Evolutionary conservation across 148 eudicot genomes (phyloP), one percentile per base, ranked within the genome.

Genomic region (Persicaria tinctoria): DNA sequence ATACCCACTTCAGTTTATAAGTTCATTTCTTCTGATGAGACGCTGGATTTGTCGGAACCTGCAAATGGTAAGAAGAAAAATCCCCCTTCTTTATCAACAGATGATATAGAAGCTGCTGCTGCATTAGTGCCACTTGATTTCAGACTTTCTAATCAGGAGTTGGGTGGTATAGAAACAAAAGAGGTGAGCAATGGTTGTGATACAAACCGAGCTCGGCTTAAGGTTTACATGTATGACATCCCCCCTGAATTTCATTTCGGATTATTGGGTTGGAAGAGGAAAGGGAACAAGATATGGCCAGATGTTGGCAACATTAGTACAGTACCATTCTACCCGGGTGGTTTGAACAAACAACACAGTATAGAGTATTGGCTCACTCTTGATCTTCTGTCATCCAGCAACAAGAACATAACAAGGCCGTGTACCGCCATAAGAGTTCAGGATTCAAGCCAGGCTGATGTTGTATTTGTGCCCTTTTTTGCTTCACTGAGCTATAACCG

Each of bases 311-410:
- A 76, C n/a, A 74, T 70, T 10, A 80, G 76, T 79, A 73, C 46
- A 49, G 80, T 92, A 51, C 99, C 99, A 10, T 75, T 79, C 3
- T 96, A 96, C 82, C 99, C 97, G 0, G 99, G 99, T 46, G 99
- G 99, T 16, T 74, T 96, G 63, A 96, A 96, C 82, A 84, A 90
- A 78, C 99, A 96, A 73, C 99, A 96, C 51, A 96, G 99, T 76
- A 79, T 86, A 9, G 99, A 93, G 78, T 96, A 92, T 70, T 96
- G 96, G 97, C 97, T 96, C 74, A 92, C 97, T 76, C 91, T 96
- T 78, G 99, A 96, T 85, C 97, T 96, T 77, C 86, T 92, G 79
- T 88, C 91, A 73, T 96, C 97, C 8, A 77, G 80, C 45, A 51
- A 74, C 69, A 78, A 46, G 68, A 77, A 84, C 75, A 76, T 88